These are phyloP conservation scores for Dioszegia aurantiaca DNA, from an alignment of 768 basidiomycete species.

Conservation along the genomic window DNA sequence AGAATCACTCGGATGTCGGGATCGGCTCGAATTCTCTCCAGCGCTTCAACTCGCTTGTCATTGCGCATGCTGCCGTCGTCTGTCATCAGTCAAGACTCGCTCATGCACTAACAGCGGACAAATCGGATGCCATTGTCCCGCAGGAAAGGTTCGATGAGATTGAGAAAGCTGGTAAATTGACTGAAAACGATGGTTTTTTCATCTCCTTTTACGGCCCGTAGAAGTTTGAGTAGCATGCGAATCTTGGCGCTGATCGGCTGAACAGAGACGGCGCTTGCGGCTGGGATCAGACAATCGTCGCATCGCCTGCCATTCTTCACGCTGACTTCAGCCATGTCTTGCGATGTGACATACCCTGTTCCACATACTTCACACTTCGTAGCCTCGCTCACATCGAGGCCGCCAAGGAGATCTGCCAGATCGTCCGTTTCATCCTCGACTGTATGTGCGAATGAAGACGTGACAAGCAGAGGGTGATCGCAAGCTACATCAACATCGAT, in stretches of 20 bases:
- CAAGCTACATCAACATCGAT: constrained; percentile 62
- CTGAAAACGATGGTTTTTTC: constrained; percentile 98
- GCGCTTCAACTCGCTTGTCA: constrained; percentile 69
- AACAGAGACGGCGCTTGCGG: constrained; percentile 55
- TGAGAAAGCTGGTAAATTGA: constrained; percentile 75
- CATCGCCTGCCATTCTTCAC: background rate
- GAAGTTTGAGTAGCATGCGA: constrained; percentile 70
- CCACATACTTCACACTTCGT: constrained; percentile 79
- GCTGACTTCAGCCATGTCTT: constrained; percentile 56
- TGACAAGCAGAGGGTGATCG: constrained; percentile 79
- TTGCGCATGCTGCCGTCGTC: constrained; percentile 86
- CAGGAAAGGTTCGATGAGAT: constrained; percentile 82
- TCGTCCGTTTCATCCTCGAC: constrained; percentile 73
- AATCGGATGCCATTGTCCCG: constrained; percentile 64
- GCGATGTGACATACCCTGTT: constrained; percentile 64
- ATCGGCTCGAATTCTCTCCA: constrained; percentile 69
- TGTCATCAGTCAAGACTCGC: constrained; percentile 51
- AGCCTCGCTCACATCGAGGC: constrained; percentile 61
- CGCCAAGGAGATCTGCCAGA: constrained; percentile 69
- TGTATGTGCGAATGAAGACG: constrained; percentile 64
- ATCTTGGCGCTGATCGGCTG: constrained; percentile 77
- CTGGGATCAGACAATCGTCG: constrained; percentile 33
- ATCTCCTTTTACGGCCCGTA: constrained; percentile 63
- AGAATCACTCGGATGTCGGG: constrained; percentile 69
- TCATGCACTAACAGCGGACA: constrained; percentile 71